phyloP scores from a whole-genome alignment of 108 stramenopile genomes.

The Schizochytrium sp. region DNA sequence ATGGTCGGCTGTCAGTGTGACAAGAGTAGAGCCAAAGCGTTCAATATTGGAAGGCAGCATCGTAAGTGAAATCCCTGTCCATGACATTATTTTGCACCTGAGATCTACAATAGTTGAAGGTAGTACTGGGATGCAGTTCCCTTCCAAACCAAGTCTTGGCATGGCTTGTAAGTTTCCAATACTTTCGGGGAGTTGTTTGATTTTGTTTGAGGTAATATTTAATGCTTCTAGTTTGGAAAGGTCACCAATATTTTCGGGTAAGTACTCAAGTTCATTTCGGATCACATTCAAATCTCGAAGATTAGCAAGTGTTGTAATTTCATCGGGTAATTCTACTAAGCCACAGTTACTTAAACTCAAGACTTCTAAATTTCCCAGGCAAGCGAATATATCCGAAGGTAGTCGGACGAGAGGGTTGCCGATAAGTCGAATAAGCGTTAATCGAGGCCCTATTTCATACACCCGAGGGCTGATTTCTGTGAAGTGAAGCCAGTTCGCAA shows the following conservation, averaged over 20 bases:
- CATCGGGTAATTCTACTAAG: conserved; percentile 27
- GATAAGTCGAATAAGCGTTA: conserved; percentile 18
- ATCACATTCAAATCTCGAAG: conserved; percentile 27
- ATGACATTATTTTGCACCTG: conserved; percentile 11
- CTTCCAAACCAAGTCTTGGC: conserved; percentile 11
- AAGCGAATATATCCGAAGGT: background rate
- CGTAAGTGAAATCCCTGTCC: background rate
- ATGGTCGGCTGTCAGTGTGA: background rate
- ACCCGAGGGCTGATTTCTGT: conserved; percentile 26
- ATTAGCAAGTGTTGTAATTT: background rate
- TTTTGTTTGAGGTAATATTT: conserved; percentile 19
- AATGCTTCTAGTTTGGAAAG: background rate
- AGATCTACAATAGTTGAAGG: background rate
- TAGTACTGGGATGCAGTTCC: background rate
- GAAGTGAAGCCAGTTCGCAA: conserved; percentile 43
- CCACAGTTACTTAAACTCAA: conserved; percentile 39
- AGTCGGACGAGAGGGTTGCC: conserved; percentile 14
- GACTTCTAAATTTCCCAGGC: background rate
- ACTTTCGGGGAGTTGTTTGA: background rate
- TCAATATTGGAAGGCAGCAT: background rate
- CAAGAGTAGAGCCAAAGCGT: background rate
- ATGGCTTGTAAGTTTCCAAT: background rate
- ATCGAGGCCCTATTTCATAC: conserved; percentile 13
- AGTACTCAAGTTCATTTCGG: background rate
- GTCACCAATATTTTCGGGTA: background rate